Conservation (phyloP, 108 stramenopile genomes). For the Cyclotella baltica region DNA sequence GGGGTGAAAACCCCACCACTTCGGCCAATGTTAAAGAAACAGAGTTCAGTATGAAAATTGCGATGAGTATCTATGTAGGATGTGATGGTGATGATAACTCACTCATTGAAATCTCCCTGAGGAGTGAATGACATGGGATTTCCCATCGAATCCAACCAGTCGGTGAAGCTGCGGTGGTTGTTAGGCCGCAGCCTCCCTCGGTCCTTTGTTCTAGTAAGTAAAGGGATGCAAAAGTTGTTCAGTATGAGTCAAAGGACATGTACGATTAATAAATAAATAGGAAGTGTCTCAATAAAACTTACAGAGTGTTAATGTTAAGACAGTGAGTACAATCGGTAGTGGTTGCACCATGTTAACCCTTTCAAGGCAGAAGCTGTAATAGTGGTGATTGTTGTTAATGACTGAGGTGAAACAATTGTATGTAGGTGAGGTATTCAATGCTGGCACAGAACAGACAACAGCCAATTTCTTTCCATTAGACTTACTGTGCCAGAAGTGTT, state of each 20-base stretch:
- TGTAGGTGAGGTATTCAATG: background rate
- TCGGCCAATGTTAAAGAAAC: constrained; percentile 7
- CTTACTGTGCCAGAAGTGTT: background rate
- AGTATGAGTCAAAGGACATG: too few relatives aligned
- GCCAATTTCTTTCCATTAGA: background rate
- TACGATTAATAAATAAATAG: too few relatives aligned
- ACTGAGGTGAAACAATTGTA: background rate
- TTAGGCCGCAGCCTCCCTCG: constrained; percentile 3
- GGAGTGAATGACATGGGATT: constrained; percentile 40
- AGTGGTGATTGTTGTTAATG: background rate
- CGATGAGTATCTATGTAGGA: constrained; percentile 31
- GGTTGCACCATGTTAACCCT: background rate
- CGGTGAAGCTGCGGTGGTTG: constrained; percentile 1
- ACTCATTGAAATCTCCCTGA: constrained; percentile 26
- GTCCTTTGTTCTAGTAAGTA: background rate
- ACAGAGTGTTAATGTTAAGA: constrained; percentile 33
- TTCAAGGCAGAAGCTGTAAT: background rate
- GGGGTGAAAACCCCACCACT: constrained; percentile 7
- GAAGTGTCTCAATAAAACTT: constrained; percentile 1
- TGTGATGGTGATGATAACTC: constrained; percentile 15
- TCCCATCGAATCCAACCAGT: constrained; percentile 28
- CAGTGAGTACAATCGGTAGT: constrained; percentile 48
- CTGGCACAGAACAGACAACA: background rate
- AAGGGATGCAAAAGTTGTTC: too few relatives aligned
- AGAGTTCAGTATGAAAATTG: constrained; percentile 46